Base-by-base conservation (phyloP, 1,284 basidiomycete genomes). In the Vanrija pseudolonga region DNA sequence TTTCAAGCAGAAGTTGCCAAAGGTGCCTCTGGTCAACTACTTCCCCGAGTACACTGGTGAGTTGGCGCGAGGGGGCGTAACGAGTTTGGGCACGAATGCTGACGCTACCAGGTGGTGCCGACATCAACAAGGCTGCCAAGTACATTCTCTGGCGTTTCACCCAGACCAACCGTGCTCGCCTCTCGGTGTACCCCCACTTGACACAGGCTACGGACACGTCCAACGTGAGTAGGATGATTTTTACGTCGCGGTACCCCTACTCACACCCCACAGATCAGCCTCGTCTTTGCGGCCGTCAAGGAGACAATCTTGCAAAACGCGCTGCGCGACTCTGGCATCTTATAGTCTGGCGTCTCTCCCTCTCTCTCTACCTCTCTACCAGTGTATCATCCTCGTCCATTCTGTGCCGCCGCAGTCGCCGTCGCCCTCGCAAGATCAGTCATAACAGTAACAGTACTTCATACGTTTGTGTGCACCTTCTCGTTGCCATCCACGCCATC, bases 121-220 rank as follows among this genome's bases (percentile, higher is more conserved):
- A 97, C 69, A 90, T 97, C 74, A 96, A 96, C 80, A 98, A 98
- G 77, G 95, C 92, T 3, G 92, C 94, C 4, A 98, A 97, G 72
- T 98, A 95, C 70, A 96, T 98, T 58, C 79, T 98, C 20, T 98
- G 94, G 95, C 80, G 90, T 62, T 98, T 97, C 65, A 96, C 94
- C 79, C 91, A 96, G 75, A 88, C 89, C 43, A 98, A 98, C 71
- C 80, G 92, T 24, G 90, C 90, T 32, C 78, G 88, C 51, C 74
- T 96, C 58, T 90, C 87, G 56, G 88, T 96, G 14, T 96, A 96
- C 76, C 91, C 92, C 1, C 92, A 96, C 68, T 61, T 83, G 56
- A 83, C 82, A n/a, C 81, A 83, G 60, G 82, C 82, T 15, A 83
- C 81, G 2, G 82, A 83, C 67, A 83, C 82, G 17, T 78, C 76